Base-by-base conservation (phyloP, 2,329 filamentous ascomycete species). In the Aspergillus arachidicola region DNA sequence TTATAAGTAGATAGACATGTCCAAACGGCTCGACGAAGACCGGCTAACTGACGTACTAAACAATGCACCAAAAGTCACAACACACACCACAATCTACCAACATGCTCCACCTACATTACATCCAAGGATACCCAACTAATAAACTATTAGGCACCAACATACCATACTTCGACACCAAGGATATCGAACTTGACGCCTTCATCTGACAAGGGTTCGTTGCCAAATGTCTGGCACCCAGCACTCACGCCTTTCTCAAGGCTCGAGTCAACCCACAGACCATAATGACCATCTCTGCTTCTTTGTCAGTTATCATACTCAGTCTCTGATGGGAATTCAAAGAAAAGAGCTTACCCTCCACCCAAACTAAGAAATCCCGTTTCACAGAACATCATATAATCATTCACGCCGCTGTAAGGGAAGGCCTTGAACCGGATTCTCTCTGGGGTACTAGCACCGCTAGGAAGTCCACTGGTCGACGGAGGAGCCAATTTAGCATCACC, bases 371-470 rank as follows among this genome's bases (percentile, higher is more conserved):
- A 98, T 28, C 89, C 87, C 3, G 87, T 84, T 79, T 98, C 93
- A 79, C 94, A 98, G 72, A 96, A 91, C 69, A 98, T 95, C 82
- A 94, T 93, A 76, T 96, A 99, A 78, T 98, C 95, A 76, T 99
- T 98, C 46, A 96, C 87, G 6, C 95, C 95, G 61, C 91, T 96
- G 74, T 97, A 98, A 0, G 94, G 94, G 72, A 98, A 99, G 0
- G 94, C 94, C 79, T 97, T 97, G 85, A 99, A 99, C 23, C 95
- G 89, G 69, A 98, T 92, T 30, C 88, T 85, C 65, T 94, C 91
- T 5, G 88, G 86, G 4, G 88, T 87, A 30, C 83, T 85, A 1
- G 85, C 79, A 2, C 84, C 80, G 69, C 78, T 82, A 61, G 75
- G 72, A 14, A 64, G 66, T 34, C 64, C 60, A 32, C 45, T 61